Evolutionary conservation across 2,329 filamentous ascomycete genomes (phyloP).

Genomic region (Parascedosporium putredinis): DNA sequence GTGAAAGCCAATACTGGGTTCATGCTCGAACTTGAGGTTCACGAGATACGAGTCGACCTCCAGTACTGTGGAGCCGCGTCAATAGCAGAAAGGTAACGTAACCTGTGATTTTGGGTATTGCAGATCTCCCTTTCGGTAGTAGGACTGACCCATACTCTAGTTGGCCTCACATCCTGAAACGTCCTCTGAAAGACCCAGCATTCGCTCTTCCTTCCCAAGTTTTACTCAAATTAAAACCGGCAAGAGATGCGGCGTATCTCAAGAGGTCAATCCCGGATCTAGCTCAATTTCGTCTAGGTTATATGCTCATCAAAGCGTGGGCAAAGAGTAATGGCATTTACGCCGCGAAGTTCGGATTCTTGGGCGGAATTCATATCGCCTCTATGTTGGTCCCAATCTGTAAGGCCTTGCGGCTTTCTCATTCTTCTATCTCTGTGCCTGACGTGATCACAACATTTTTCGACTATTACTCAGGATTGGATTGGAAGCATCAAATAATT

Average conservation of each 20-base stretch:
- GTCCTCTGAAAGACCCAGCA: constrained; percentile 38
- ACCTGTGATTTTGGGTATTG: constrained; percentile 1
- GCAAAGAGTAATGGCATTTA: constrained; percentile 52
- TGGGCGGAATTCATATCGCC: constrained; percentile 55
- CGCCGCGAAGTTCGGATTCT: constrained; percentile 52
- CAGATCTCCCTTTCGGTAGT: not conserved
- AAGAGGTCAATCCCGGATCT: constrained; percentile 49
- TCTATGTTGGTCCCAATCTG: constrained; percentile 49
- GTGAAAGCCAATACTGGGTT: constrained; percentile 49
- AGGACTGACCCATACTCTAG: constrained; percentile 13
- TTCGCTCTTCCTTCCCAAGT: constrained; percentile 46
- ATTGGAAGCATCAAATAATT: constrained; percentile 44
- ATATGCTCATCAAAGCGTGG: constrained; percentile 53
- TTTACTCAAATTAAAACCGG: constrained; percentile 52
- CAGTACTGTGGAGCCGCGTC: constrained; percentile 53
- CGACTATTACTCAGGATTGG: constrained; percentile 47
- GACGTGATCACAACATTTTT: constrained; percentile 53
- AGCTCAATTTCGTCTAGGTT: constrained; percentile 44
- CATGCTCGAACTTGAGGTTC: constrained; percentile 54
- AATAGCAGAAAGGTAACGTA: constrained; percentile 36
- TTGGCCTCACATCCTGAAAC: constrained; percentile 35
- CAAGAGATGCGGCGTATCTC: constrained; percentile 52
- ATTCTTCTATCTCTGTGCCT: constrained; percentile 28
- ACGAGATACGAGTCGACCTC: constrained; percentile 48
- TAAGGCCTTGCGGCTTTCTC: constrained; percentile 37